Conservation (phyloP, 495 filamentous ascomycete species). For the Annulohypoxylon nitens region DNA sequence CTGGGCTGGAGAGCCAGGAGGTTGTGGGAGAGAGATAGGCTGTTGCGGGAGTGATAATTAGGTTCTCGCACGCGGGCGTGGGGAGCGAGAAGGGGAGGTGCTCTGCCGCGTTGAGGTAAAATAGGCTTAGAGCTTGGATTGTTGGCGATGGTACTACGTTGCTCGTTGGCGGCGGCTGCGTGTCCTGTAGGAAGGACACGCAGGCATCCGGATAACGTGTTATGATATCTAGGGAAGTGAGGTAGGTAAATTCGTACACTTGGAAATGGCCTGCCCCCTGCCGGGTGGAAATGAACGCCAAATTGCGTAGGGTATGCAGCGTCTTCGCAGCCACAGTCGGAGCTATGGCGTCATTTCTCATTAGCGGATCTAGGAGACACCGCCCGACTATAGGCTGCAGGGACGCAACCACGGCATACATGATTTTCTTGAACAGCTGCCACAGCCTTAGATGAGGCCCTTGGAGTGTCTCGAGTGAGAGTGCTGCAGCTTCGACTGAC, state of each 20-base stretch:
- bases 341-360: conserved; percentile 65
- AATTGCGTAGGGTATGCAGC: conserved; percentile 81
- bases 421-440: conserved; percentile 81
- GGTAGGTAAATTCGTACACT: conserved; percentile 85
- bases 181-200: conserved; percentile 75
- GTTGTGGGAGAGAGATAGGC: conserved; percentile 78
- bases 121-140: conserved; percentile 84
- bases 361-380: conserved; percentile 59
- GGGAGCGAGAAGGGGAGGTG: conserved; percentile 82
- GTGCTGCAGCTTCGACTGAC: conserved; percentile 76
- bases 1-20: conserved; percentile 69
- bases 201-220: conserved; percentile 77
- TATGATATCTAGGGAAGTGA: conserved; percentile 91
- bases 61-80: conserved; percentile 72
- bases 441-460: conserved; percentile 82
- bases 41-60: conserved; percentile 79
- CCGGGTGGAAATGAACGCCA: conserved; percentile 89
- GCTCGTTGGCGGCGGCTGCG: conserved; percentile 68
- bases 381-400: conserved; percentile 80
- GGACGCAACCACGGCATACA: conserved; percentile 84
- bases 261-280: conserved; percentile 78
- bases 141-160: conserved; percentile 76
- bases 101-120: conserved; percentile 91
- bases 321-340: conserved; percentile 80
- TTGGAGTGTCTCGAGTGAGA: conserved; percentile 77